phyloP scores from a whole-genome alignment of 1,139 yeast species.

The Yamadazyma diospyri region DNA sequence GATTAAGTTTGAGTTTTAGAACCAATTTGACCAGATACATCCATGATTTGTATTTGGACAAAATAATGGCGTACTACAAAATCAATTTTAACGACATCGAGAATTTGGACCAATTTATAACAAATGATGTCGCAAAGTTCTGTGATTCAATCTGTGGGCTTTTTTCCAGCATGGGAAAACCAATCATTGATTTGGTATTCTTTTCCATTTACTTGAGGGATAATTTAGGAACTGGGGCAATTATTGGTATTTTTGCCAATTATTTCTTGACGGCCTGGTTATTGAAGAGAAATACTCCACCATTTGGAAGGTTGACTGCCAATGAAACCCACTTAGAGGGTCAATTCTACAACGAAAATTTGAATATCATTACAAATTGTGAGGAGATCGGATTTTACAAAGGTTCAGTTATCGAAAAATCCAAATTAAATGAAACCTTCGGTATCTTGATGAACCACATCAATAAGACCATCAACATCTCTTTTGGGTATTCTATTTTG shows the following conservation, averaged over 20 bases:
- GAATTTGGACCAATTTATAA: constrained; percentile 72
- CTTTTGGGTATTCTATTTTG: constrained; percentile 60
- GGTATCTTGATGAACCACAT: constrained; percentile 47
- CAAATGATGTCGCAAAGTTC: constrained; percentile 80
- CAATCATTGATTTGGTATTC: constrained; percentile 82
- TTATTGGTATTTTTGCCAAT: constrained; percentile 75
- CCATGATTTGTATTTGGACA: constrained; percentile 85
- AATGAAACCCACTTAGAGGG: constrained; percentile 80
- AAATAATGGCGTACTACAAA: constrained; percentile 80
- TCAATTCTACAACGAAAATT: constrained; percentile 81
- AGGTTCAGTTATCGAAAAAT: constrained; percentile 80
- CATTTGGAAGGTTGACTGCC: constrained; percentile 78
- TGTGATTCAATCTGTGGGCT: constrained; percentile 80
- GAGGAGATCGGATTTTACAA: constrained; percentile 95
- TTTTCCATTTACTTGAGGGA: constrained; percentile 82
- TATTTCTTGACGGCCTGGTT: constrained; percentile 78
- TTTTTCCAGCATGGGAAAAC: constrained; percentile 88
- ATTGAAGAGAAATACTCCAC: constrained; percentile 73
- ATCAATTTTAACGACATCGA: constrained; percentile 35
- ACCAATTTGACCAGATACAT: constrained; percentile 80
- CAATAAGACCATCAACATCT: constrained; percentile 46
- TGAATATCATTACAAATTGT: constrained; percentile 80
- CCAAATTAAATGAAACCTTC: constrained; percentile 61
- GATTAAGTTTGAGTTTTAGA: constrained; percentile 79
- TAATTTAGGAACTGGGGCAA: constrained; percentile 82